phyloP scores from a whole-genome alignment of 1,284 basidiomycete genomes.

The Apiotrichum laibachii region DNA sequence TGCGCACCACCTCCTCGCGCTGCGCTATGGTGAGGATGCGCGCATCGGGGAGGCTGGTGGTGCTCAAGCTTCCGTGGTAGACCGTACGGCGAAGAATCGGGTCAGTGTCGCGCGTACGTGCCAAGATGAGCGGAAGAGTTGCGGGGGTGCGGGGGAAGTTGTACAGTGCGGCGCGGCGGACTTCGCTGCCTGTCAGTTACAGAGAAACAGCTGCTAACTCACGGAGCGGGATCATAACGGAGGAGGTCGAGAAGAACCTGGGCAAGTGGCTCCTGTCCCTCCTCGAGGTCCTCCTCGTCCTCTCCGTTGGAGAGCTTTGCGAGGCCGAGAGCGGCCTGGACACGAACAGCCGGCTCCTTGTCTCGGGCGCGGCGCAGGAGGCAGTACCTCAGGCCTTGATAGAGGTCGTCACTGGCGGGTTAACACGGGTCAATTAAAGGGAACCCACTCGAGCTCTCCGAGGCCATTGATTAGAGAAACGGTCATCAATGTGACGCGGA shows the following conservation, averaged over 20 bases:
- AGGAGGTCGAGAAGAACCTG: constrained; percentile 72
- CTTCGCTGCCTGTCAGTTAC: constrained; percentile 62
- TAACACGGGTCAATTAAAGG: neutral
- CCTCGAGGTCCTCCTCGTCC: constrained; percentile 63
- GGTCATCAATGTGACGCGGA: constrained; percentile 73
- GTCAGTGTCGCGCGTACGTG: constrained; percentile 82
- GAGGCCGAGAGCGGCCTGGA: constrained; percentile 80
- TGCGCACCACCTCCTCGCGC: constrained; percentile 71
- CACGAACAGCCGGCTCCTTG: constrained; percentile 78
- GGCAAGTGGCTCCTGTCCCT: constrained; percentile 64
- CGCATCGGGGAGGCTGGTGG: constrained; percentile 61
- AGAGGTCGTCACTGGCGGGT: constrained; percentile 71
- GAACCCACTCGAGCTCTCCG: constrained; percentile 76
- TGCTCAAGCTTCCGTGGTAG: constrained; percentile 63
- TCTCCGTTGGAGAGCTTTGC: constrained; percentile 79
- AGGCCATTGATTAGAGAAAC: constrained; percentile 75
- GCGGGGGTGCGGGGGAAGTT: constrained; percentile 66
- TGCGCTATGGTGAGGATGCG: constrained; percentile 69
- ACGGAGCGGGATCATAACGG: constrained; percentile 74
- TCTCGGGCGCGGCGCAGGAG: constrained; percentile 78
- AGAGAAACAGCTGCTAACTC: constrained; percentile 44
- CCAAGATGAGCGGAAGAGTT: constrained; percentile 68
- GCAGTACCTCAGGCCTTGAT: constrained; percentile 63
- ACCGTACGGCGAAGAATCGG: constrained; percentile 75
- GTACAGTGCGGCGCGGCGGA: constrained; percentile 79